phyloP scores from a whole-genome alignment of 345 rosid genomes.

The Murraya koenigii region DNA sequence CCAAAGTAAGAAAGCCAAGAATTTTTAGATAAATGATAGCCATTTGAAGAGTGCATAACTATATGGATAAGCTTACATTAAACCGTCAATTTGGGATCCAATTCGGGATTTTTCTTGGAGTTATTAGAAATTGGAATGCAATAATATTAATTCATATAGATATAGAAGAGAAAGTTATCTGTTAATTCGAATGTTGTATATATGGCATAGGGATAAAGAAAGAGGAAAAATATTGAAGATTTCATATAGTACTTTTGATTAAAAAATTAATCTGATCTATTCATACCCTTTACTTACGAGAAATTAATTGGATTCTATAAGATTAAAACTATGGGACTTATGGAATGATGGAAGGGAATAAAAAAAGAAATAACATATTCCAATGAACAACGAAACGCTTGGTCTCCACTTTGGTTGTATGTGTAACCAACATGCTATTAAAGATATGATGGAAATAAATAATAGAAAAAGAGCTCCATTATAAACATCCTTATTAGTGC shows the following conservation, averaged over 20 bases:
- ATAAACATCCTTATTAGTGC: conserved; percentile 16
- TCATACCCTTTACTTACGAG: too few relatives aligned
- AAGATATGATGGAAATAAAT: background rate
- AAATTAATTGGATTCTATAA: too few relatives aligned
- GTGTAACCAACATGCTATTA: conserved; percentile 8
- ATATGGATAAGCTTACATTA: too few relatives aligned
- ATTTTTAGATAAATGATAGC: too few relatives aligned
- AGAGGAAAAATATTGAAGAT: background rate
- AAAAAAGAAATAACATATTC: too few relatives aligned
- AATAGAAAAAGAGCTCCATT: conserved; percentile 5
- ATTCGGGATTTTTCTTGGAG: too few relatives aligned
- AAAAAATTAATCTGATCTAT: too few relatives aligned
- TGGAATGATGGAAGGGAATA: background rate
- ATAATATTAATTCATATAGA: background rate
- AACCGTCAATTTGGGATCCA: too few relatives aligned
- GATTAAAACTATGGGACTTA: too few relatives aligned
- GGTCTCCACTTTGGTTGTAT: conserved; percentile 7
- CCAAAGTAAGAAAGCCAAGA: too few relatives aligned
- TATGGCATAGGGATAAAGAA: background rate
- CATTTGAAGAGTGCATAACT: too few relatives aligned
- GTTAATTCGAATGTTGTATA: background rate
- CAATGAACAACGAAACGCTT: conserved; percentile 10
- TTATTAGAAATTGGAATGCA: background rate
- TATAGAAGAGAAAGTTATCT: background rate
- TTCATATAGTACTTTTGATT: background rate